These are phyloP conservation scores for Dictyophora rubrovolvata DNA, from an alignment of 768 basidiomycete genomes.

Conservation along the genomic window DNA sequence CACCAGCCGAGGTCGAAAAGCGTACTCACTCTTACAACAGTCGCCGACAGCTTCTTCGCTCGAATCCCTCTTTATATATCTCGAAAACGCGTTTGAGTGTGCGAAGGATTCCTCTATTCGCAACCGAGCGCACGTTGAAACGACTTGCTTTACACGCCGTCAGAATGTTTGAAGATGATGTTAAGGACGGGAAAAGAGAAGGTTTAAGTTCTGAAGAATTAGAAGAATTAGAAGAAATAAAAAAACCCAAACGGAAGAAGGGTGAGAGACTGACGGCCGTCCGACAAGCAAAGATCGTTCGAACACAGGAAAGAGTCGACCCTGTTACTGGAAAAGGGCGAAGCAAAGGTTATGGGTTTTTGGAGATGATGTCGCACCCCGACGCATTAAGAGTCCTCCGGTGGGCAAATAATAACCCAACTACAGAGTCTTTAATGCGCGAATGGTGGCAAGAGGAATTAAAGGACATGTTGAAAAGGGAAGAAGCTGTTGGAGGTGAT, in stretches of 20 bases:
- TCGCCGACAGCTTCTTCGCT: slow-evolving; percentile 70
- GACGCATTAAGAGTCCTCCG: slow-evolving; percentile 86
- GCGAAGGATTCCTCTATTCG: slow-evolving; percentile 85
- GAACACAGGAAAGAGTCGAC: slow-evolving; percentile 84
- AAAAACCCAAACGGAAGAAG: slow-evolving; percentile 24
- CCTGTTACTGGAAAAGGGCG: slow-evolving; percentile 76
- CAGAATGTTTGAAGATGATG: slow-evolving; percentile 71
- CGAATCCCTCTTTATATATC: slow-evolving; percentile 90
- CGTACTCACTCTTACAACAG: slow-evolving; percentile 80
- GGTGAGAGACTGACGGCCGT: slow-evolving; percentile 39
- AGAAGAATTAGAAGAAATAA: slow-evolving; percentile 20
- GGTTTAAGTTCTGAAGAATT: slow-evolving; percentile 66
- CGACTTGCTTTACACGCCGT: slow-evolving; percentile 76
- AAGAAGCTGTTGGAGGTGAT: slow-evolving; percentile 19
- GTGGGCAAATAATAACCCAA: slow-evolving; percentile 88
- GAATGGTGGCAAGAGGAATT: slow-evolving; percentile 83
- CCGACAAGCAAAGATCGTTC: slow-evolving; percentile 86
- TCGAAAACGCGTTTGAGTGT: slow-evolving; percentile 91
- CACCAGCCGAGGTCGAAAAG: slow-evolving; percentile 71
- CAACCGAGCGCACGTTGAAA: slow-evolving; percentile 82
- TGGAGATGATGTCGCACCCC: slow-evolving; percentile 80
- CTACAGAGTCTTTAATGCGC: slow-evolving; percentile 51
- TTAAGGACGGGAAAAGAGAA: slow-evolving; percentile 48
- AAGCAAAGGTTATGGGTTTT: slow-evolving; percentile 91
- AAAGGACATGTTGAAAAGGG: slow-evolving; percentile 41